These are phyloP conservation scores for Coemansia sp. DNA, from an alignment of 192 early-diverging fungal species.

Conservation along the genomic window DNA sequence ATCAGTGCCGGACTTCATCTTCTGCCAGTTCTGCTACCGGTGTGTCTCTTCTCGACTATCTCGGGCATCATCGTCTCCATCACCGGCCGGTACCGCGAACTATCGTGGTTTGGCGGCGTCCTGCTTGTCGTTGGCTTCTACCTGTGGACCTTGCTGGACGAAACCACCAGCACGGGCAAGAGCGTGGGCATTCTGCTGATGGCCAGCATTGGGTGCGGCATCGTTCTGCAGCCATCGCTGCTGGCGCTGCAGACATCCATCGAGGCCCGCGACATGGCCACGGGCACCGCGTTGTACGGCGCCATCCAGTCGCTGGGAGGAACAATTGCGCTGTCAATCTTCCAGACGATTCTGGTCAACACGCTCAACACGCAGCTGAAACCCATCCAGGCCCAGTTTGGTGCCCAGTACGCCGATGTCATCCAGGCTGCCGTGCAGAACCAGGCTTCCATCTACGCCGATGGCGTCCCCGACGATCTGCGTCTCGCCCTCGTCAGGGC, in stretches of 20 bases:
- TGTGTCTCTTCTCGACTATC: constrained; percentile 63
- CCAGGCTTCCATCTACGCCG: constrained; percentile 22
- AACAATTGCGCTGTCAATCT: constrained; percentile 59
- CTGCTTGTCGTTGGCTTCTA: constrained; percentile 62
- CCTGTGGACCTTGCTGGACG: constrained; percentile 58
- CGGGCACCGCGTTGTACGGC: constrained; percentile 63
- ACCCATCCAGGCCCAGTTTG: constrained; percentile 33
- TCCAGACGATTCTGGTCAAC: constrained; percentile 61
- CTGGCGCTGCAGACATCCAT: constrained; percentile 69
- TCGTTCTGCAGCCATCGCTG: constrained; percentile 66
- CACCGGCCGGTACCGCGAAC: constrained; percentile 62
- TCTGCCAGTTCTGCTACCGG: constrained; percentile 71
- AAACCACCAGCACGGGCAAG: constrained; percentile 46
- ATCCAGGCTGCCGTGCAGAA: constrained; percentile 45
- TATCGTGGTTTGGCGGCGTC: constrained; percentile 62
- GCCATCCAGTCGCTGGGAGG: constrained; percentile 67
- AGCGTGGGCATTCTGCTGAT: constrained; percentile 66
- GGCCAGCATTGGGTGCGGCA: constrained; percentile 71
- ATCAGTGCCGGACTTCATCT: constrained; percentile 69
- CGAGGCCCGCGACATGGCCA: constrained; percentile 59
- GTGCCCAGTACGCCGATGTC: constrained; percentile 27
- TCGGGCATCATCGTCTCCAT: constrained; percentile 64
- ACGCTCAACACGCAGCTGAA: constrained; percentile 40
- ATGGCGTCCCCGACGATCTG: constrained; percentile 31
- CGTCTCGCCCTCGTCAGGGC: constrained; percentile 39